Percentiles rank a stretch among this genome's conserved stretches.
Conservation (phyloP, 2,329 filamentous ascomycete species). For the Lachnellula occidentalis region DNA sequence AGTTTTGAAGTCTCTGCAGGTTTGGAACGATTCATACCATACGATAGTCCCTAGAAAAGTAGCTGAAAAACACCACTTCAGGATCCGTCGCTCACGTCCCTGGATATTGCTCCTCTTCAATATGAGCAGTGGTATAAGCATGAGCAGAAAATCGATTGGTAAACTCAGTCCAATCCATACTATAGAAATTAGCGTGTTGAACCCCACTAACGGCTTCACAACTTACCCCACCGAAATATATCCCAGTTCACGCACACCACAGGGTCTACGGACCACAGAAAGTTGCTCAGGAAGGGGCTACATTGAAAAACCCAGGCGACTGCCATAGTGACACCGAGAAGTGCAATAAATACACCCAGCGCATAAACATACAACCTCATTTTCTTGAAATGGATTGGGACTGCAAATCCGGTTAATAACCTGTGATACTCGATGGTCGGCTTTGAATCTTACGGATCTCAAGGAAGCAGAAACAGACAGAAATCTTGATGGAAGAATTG, state of each 20-base stretch:
- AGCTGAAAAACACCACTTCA: constrained; percentile 27
- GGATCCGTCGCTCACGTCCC: constrained; percentile 22
- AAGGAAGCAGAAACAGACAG: constrained; percentile 28
- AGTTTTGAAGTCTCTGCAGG: not conserved
- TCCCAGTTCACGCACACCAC: constrained; percentile 26
- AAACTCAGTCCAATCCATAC: constrained; percentile 28
- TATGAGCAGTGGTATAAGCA: constrained; percentile 24
- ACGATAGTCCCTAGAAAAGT: constrained; percentile 27
- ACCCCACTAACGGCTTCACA: not conserved
- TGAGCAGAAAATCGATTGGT: constrained; percentile 25
- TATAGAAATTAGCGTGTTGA: constrained; percentile 5
- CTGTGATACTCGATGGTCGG: not conserved
- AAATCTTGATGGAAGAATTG: constrained; percentile 27
- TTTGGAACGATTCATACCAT: constrained; percentile 17
- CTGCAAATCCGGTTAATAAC: constrained; percentile 9
- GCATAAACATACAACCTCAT: constrained; percentile 22
- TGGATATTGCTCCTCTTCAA: constrained; percentile 21
- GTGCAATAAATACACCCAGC: constrained; percentile 22
- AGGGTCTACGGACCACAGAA: constrained; percentile 20
- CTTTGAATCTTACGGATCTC: constrained; percentile 25
- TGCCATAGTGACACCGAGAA: constrained; percentile 19
- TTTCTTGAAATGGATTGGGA: constrained; percentile 20
- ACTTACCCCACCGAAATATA: constrained; percentile 26
- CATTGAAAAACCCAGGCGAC: constrained; percentile 25
- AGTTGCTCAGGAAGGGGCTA: constrained; percentile 26